Base-by-base conservation (phyloP, 371 early-diverging fungal species). In the Zychaea mexicana region DNA sequence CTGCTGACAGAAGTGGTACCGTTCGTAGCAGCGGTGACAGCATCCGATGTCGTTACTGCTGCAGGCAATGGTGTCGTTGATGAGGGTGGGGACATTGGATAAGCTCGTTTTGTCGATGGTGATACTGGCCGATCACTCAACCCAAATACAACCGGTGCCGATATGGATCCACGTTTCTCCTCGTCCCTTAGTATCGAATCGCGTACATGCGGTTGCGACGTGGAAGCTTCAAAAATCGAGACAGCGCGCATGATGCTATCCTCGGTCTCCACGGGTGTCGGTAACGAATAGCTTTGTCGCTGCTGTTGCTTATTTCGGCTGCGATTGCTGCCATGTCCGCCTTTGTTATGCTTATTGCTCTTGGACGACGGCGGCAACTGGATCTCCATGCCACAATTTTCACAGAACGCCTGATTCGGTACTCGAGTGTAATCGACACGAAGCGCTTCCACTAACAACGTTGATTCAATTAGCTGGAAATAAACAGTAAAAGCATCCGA, bases 401-500 rank as follows among this genome's bases (percentile, higher is more conserved):
- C 73, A 36, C 80, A 77, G 28, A 65, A 69, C 10, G 66, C 49
- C 13, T 68, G 53, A 24, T 49, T 45, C 1, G 64, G 52, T n/a
- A 60, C 55, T 15, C 45, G 33, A 26, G 67, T 64, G 13, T 65
- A 56, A 57, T 81, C 82, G 13, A 76, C 73, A 12, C 82, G 70
- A n/a, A 81, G 68, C 2, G 82, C 82, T 46, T 81, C 79, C 2
- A 81, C 82, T 31, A 81, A 46, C 19, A 81, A 54, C 1, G 82
- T 81, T 1, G 82, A 81, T 63, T 81, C 82, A 27, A 77, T 61
- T 15, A 81, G 46, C 52, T 78, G 70, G 61, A 81, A 75, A 31
- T 74, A 81, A 1, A 75, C 77, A 13, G 82, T 81, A 42, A 81
- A 75, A 0, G 77, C 79, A 66, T 81, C 82, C 4, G 79, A 74